A percentile compares a stretch with the other conserved stretches of the same genome.
These are phyloP conservation scores for Penicillium occitanis DNA, from an alignment of 2,329 filamentous ascomycete genomes.

Conservation along the genomic window DNA sequence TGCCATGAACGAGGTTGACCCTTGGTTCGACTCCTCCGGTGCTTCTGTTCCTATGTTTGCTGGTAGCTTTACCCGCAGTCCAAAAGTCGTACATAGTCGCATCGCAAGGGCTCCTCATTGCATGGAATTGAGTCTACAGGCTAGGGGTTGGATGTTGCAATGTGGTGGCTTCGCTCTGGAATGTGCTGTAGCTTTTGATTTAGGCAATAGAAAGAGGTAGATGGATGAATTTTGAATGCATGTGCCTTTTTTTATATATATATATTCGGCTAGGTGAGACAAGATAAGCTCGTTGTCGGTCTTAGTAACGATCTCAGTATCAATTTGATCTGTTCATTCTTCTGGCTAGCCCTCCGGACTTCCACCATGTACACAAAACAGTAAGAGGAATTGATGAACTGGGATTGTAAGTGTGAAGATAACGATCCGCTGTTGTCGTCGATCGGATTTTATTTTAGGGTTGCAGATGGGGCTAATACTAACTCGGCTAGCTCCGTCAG, in stretches of 20 bases:
- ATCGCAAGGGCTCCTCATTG: conserved; percentile 1
- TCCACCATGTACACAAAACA: not conserved
- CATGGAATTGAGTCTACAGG: conserved; percentile 5
- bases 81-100: not conserved
- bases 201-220: not conserved
- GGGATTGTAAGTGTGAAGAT: not conserved
- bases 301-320: not conserved
- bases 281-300: not conserved
- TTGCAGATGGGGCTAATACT: not conserved
- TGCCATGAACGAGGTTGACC: not conserved
- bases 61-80: not conserved
- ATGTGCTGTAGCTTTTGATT: not conserved
- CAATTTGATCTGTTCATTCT: not conserved
- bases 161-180: conserved; percentile 3
- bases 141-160: not conserved
- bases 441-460: not conserved
- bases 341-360: not conserved
- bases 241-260: not conserved
- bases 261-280: not conserved
- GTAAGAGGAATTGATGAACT: not conserved
- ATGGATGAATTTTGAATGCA: not conserved
- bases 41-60: not conserved
- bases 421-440: not conserved
- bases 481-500: not conserved
- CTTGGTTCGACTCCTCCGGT: not conserved